These are phyloP conservation scores for Penicillium roqueforti DNA, from an alignment of 495 filamentous ascomycete genomes.

Conservation along the genomic window DNA sequence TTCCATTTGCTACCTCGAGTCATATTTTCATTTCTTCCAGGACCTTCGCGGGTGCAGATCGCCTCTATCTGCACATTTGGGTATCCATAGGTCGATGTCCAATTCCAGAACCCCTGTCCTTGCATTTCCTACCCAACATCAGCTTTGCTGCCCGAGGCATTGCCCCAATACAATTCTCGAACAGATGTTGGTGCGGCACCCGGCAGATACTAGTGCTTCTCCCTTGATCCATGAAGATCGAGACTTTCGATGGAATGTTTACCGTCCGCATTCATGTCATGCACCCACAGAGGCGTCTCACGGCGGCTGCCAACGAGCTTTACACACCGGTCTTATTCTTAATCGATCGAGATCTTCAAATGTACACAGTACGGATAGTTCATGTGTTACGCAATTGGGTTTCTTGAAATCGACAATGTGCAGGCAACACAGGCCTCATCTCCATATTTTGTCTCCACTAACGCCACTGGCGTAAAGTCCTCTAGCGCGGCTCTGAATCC, in stretches of 20 bases:
- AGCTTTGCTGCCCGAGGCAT: slow-evolving; percentile 38
- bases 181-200: slow-evolving; percentile 11
- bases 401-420: slow-evolving; percentile 4
- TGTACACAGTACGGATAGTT: slow-evolving; percentile 6
- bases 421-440: slow-evolving; percentile 13
- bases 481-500: slow-evolving; percentile 30
- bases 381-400: slow-evolving; percentile 12
- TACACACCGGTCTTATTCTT: slow-evolving; percentile 8
- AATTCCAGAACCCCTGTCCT: slow-evolving; percentile 11
- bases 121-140: slow-evolving; percentile 30
- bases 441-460: slow-evolving; percentile 17
- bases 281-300: slow-evolving; percentile 9
- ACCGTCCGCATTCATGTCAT: slow-evolving; percentile 6
- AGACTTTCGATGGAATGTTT: slow-evolving; percentile 17
- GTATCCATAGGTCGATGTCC: slow-evolving; percentile 14
- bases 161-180: slow-evolving; percentile 3
- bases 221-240: slow-evolving; percentile 15
- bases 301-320: slow-evolving; percentile 13
- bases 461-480: slow-evolving; percentile 15
- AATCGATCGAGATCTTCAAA: slow-evolving; percentile 24
- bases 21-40: slow-evolving; percentile 7
- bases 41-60: slow-evolving; percentile 21
- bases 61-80: slow-evolving; percentile 9
- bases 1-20: slow-evolving; percentile 20
- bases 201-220: slow-evolving; percentile 1